These are phyloP conservation scores for Backusella circina DNA, from an alignment of 192 early-diverging fungal species.

Conservation along the genomic window DNA sequence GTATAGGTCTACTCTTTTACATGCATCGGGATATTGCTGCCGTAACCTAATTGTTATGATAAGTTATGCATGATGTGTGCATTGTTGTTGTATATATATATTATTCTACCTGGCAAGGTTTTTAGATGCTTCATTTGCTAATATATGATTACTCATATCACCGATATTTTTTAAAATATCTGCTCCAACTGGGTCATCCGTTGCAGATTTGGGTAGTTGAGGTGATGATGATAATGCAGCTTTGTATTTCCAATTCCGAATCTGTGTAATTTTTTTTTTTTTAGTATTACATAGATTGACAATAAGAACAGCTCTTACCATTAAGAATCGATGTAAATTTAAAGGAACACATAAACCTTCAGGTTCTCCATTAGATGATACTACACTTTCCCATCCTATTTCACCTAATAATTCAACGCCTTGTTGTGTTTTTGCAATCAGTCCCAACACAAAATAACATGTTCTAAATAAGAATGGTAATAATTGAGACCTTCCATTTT, in stretches of 20 bases:
- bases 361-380: slow-evolving; percentile 42
- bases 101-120: slow-evolving; percentile 54
- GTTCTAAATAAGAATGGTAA: slow-evolving; percentile 43
- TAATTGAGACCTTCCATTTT: not conserved
- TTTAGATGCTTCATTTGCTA: slow-evolving; percentile 74
- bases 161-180: slow-evolving; percentile 71
- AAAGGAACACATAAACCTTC: slow-evolving; percentile 67
- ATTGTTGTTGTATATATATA: not conserved
- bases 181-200: slow-evolving; percentile 20
- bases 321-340: slow-evolving; percentile 54
- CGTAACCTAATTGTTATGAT: slow-evolving; percentile 44
- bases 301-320: slow-evolving; percentile 37
- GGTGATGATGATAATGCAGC: slow-evolving; percentile 41
- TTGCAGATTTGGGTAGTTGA: slow-evolving; percentile 31
- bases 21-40: slow-evolving; percentile 55
- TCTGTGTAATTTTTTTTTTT: slow-evolving; percentile 24
- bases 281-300: not conserved
- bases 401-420: slow-evolving; percentile 70
- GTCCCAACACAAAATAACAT: slow-evolving; percentile 68
- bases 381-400: slow-evolving; percentile 72
- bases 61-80: not conserved
- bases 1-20: slow-evolving; percentile 53
- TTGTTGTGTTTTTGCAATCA: slow-evolving; percentile 63
- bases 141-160: slow-evolving; percentile 80
- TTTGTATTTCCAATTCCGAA: slow-evolving; percentile 45